These are phyloP conservation scores for Cucumis hystrix DNA, from an alignment of 306 rosid genomes.

Conservation along the genomic window DNA sequence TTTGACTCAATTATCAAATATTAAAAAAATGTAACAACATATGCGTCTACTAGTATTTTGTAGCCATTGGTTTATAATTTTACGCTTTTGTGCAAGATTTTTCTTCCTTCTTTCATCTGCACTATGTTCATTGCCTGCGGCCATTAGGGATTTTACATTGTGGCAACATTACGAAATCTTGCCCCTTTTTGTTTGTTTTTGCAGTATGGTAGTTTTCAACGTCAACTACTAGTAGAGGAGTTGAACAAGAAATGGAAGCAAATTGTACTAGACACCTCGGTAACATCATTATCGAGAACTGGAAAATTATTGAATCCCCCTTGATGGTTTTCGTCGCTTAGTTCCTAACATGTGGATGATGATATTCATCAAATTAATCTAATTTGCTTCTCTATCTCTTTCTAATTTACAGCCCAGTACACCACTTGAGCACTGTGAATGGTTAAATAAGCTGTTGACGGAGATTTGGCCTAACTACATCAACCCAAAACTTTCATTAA, in stretches of 20 bases:
- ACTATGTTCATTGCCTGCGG: not conserved
- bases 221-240: slow-evolving; percentile 70
- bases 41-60: not conserved
- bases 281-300: slow-evolving; percentile 13
- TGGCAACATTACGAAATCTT: slow-evolving; percentile 10
- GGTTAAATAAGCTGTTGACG: slow-evolving; percentile 70
- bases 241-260: slow-evolving; percentile 80
- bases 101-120: not conserved
- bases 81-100: not conserved
- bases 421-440: slow-evolving; percentile 90
- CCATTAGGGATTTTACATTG: slow-evolving; percentile 4
- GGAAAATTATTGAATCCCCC: not conserved
- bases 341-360: not conserved
- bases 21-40: no score
- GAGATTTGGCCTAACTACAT: slow-evolving; percentile 69
- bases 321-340: no score
- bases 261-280: slow-evolving; percentile 46
- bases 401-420: slow-evolving; percentile 48
- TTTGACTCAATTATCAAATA: no score
- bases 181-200: slow-evolving; percentile 9
- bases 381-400: not conserved
- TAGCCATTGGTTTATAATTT: not conserved
- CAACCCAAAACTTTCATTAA: slow-evolving; percentile 54
- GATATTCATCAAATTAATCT: not conserved
- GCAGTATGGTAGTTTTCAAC: slow-evolving; percentile 77